A percentile compares a stretch with the other conserved stretches of the same genome.
These are phyloP conservation scores for Apiotrichum sp. DNA, from an alignment of 1,284 basidiomycete genomes.

Conservation along the genomic window DNA sequence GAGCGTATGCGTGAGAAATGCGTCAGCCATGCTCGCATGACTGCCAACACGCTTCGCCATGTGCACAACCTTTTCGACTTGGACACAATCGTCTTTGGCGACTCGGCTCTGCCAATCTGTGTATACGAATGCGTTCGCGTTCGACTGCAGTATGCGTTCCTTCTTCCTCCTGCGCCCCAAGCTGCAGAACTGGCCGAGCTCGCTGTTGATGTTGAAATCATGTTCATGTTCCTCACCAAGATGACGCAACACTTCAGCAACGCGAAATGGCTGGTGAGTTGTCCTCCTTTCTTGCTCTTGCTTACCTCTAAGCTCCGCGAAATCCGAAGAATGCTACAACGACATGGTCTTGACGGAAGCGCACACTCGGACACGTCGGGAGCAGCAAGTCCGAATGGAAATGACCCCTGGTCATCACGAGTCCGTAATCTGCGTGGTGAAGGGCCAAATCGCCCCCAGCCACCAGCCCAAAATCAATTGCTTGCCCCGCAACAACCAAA, in stretches of 20 bases:
- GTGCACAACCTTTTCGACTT: constrained; percentile 14
- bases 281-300: too few species aligned
- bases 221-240: constrained; percentile 6
- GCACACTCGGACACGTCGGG: constrained; percentile 10
- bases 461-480: too few species aligned
- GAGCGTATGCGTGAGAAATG: constrained; percentile 10
- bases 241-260: constrained; percentile 7
- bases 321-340: constrained; percentile 14
- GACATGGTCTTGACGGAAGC: constrained; percentile 14
- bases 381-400: constrained; percentile 6
- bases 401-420: constrained; percentile 14
- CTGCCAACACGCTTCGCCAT: constrained; percentile 7
- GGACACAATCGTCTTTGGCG: constrained; percentile 14
- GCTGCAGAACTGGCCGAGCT: constrained; percentile 13
- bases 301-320: constrained; percentile 4
- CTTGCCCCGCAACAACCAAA: too few species aligned
- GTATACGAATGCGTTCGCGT: constrained; percentile 19
- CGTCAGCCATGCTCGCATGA: constrained; percentile 11
- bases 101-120: constrained; percentile 18
- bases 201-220: constrained; percentile 9
- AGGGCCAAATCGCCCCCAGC: neutral
- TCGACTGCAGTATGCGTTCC: constrained; percentile 17
- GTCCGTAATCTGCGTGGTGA: constrained; percentile 8
- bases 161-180: constrained; percentile 7
- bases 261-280: neutral